A percentile compares a stretch with the other conserved stretches of the same genome.
These are phyloP conservation scores for Zymoseptoria pseudotritici DNA, from an alignment of 2,329 filamentous ascomycete species.

Conservation along the genomic window DNA sequence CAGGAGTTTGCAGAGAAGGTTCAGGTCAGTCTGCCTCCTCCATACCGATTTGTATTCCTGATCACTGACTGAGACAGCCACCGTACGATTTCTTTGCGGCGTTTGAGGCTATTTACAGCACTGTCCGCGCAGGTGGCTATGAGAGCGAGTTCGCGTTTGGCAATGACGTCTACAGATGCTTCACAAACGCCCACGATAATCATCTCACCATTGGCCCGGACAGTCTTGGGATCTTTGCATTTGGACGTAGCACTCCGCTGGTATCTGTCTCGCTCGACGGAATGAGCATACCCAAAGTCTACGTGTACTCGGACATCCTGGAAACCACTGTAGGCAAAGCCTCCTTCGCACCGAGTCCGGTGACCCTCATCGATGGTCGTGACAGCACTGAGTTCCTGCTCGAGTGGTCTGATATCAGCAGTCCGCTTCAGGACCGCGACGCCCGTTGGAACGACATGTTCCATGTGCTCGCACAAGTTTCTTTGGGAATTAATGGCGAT, in stretches of 20 bases:
- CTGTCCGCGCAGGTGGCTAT: slow-evolving; percentile 32
- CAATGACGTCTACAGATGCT: slow-evolving; percentile 46
- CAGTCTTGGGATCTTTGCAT: slow-evolving; percentile 47
- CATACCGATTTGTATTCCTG: background rate
- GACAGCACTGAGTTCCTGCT: slow-evolving; percentile 45
- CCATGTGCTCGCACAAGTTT: slow-evolving; percentile 39
- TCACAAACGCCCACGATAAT: slow-evolving; percentile 55
- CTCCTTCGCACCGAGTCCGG: slow-evolving; percentile 40
- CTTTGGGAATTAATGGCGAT: slow-evolving; percentile 33
- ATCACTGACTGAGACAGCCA: slow-evolving; percentile 21
- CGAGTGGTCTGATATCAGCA: slow-evolving; percentile 41
- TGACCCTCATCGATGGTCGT: slow-evolving; percentile 51
- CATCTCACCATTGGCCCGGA: slow-evolving; percentile 48
- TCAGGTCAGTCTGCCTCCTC: background rate
- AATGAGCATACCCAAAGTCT: slow-evolving; percentile 50
- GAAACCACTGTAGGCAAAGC: slow-evolving; percentile 34
- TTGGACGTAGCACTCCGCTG: slow-evolving; percentile 41
- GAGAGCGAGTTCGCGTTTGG: slow-evolving; percentile 40
- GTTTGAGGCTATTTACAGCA: slow-evolving; percentile 33
- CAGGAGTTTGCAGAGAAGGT: slow-evolving; percentile 40
- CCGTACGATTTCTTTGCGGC: slow-evolving; percentile 36
- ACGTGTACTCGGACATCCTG: slow-evolving; percentile 44
- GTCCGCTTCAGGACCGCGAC: slow-evolving; percentile 47
- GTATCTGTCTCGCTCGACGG: slow-evolving; percentile 57
- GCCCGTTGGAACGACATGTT: slow-evolving; percentile 49